phyloP scores from a whole-genome alignment of 805 yeast genomes.

The Kregervanrija fluxuum region DNA sequence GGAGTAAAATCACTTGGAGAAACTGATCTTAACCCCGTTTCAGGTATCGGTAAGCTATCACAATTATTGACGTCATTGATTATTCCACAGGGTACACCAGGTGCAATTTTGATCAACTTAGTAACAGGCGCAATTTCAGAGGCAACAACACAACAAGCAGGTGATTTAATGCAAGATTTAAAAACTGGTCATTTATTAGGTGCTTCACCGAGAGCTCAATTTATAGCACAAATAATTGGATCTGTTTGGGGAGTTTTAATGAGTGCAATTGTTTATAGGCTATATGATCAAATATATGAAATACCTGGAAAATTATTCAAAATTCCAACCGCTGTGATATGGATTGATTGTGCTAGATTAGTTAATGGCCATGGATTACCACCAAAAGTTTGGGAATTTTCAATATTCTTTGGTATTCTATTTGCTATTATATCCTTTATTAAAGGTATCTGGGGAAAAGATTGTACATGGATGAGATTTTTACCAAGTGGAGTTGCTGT shows the following conservation, averaged over 20 bases:
- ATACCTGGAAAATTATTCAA: conserved; percentile 80
- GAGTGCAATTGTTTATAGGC: conserved; percentile 74
- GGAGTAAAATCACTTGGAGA: conserved; percentile 96
- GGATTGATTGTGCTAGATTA: conserved; percentile 93
- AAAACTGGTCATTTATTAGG: conserved; percentile 90
- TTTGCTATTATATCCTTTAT: conserved; percentile 66
- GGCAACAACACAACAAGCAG: conserved; percentile 99
- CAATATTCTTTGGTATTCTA: conserved; percentile 53
- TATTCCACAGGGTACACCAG: conserved; percentile 68
- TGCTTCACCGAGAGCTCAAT: conserved; percentile 90
- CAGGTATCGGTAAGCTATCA: conserved; percentile 92
- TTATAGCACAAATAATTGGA: conserved; percentile 83
- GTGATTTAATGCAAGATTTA: conserved; percentile 94
- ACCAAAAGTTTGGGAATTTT: conserved; percentile 56
- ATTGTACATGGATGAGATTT: conserved; percentile 37
- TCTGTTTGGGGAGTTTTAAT: conserved; percentile 76
- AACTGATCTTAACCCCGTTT: conserved; percentile 93
- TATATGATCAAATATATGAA: conserved; percentile 74
- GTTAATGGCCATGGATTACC: conserved; percentile 92
- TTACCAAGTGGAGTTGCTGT: conserved; percentile 95
- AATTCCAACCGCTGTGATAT: conserved; percentile 90
- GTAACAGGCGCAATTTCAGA: conserved; percentile 97
- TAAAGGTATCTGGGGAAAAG: conserved; percentile 24
- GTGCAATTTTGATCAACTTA: conserved; percentile 74
- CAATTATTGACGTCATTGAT: conserved; percentile 82